These are phyloP conservation scores for Talaromyces sp. DNA, from an alignment of 2,329 filamentous ascomycete species.

Conservation along the genomic window DNA sequence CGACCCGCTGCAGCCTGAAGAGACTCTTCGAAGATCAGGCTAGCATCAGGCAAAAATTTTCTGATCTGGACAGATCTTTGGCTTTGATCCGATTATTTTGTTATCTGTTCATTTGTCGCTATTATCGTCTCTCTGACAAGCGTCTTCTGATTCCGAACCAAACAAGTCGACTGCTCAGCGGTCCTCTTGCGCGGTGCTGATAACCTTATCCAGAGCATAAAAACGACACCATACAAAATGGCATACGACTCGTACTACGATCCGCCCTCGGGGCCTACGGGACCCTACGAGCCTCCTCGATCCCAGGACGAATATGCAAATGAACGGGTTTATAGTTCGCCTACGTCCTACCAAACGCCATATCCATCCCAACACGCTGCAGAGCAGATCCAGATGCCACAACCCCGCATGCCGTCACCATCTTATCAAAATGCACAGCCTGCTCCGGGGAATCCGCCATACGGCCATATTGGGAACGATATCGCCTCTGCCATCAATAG, in stretches of 20 bases:
- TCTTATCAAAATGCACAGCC: conserved; percentile 17
- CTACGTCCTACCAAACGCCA: conserved; percentile 28
- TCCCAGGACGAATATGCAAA: conserved; percentile 15
- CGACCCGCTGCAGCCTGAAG: neutral
- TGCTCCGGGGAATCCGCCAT: conserved; percentile 22
- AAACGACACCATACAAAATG: neutral
- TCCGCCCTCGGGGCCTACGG: conserved; percentile 12
- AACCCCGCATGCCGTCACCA: conserved; percentile 30
- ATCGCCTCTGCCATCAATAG: neutral
- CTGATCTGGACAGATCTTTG: neutral
- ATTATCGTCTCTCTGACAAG: neutral
- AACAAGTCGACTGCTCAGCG: conserved; percentile 17
- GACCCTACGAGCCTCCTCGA: conserved; percentile 27
- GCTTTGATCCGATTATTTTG: neutral
- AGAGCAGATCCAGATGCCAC: conserved; percentile 35
- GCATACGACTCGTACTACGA: conserved; percentile 15
- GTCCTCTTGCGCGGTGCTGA: conserved; percentile 16
- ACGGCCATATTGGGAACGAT: conserved; percentile 2
- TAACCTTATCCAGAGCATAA: neutral
- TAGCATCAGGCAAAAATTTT: conserved; percentile 2
- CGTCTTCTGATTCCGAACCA: neutral
- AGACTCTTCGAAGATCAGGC: neutral
- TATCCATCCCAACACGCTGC: conserved; percentile 32
- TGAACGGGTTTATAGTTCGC: conserved; percentile 3
- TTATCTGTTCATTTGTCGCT: neutral